Base-by-base conservation (phyloP, 345 rosid species). In the Salix koriyanagi region DNA sequence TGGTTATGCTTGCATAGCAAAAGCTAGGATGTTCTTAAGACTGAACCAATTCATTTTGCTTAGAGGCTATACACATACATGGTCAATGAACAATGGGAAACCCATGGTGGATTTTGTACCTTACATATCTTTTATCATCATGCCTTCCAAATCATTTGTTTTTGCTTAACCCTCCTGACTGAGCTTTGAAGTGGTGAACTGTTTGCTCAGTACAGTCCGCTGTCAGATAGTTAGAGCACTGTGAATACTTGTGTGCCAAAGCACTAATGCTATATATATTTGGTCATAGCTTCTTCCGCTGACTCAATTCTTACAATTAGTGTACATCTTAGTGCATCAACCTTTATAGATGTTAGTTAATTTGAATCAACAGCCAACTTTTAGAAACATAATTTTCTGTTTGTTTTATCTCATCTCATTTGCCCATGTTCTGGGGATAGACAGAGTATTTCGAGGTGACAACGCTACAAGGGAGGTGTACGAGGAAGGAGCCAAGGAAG, bases 401-500 rank as follows among this genome's bases (percentile, higher is more conserved):
- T 14, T 9, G 12, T 70, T 67, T 69, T 15, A 50, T 71, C 14
- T 69, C 10, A 25, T 68, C 68, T 78, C 26, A 61, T 54, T 75
- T 72, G 42, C 76, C 58, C 70, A 65, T 75, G 58, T 78, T 76
- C 56, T 76, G 79, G 60, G 76, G 66, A 75, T 80, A 96, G 99
- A 96, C 88, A 89, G 91, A 86, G 99, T 96, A 81, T 96, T 88
- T 88, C 90, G 90, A 37, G 97, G 98, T 77, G 98, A 96, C 34
- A 83, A 89, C 81, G 73, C 87, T 61, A 96, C 99, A 28, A 91
- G 88, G 85, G 86, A 89, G 77, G 90, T 96, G 67, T 92, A 96
- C 12, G 96, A 89, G 74, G 94, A 88, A 72, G 99, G 94, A 73
- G 87, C 91, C 26, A 91, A 84, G 85, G 96, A 88, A 90, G 86